Base-by-base conservation (phyloP, 1,139 yeast species). In the Debaryomyces subglobosus region DNA sequence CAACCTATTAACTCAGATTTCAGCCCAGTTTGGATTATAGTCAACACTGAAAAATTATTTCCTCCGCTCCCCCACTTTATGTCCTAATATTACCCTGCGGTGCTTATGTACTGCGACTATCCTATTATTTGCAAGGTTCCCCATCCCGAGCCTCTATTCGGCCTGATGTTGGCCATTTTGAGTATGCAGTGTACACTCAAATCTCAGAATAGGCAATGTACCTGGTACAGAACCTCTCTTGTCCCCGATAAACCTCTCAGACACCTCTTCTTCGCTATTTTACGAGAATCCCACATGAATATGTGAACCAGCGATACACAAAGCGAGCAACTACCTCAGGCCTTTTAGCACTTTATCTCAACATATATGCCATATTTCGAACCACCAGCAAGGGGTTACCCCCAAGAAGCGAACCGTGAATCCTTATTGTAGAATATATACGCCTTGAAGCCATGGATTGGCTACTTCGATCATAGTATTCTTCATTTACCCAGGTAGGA, bases 61-160 rank as follows among this genome's bases (percentile, higher is more conserved):
- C 38, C 38, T 35, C 38, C 25, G 10, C 38, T 7, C 38, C 37
- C 38, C 38, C 38, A 18, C 38, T 35, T 35, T 21, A 35, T 12
- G 35, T 32, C 35, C 12, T 21, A 32, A 32, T 32, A 15, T 32
- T 32, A 3, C 21, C 20, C 38, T 35, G 38, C 38, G 38, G 38
- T 35, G 25, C 25, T 16, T 20, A 20, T 35, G n/a, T 27, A 35
- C 15, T 33, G 36, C 36, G 37, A 34, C 37, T 34, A 5, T 18
- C 23, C 2, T 21, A 21, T 7, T 21, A 21, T 21, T 35, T 9
- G 16, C 3, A n/a, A 9, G 1, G 5, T 35, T 35, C 38, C 38
- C 25, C 25, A 35, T 20, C n/a, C 12, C 9, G 3, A n/a, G 13
- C 10, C 38, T 21, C 38, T 5, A 35, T 35, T 18, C 24, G 38